Evolutionary conservation across 768 basidiomycete species (phyloP).

Genomic region (Hirschioporus abietinus): DNA sequence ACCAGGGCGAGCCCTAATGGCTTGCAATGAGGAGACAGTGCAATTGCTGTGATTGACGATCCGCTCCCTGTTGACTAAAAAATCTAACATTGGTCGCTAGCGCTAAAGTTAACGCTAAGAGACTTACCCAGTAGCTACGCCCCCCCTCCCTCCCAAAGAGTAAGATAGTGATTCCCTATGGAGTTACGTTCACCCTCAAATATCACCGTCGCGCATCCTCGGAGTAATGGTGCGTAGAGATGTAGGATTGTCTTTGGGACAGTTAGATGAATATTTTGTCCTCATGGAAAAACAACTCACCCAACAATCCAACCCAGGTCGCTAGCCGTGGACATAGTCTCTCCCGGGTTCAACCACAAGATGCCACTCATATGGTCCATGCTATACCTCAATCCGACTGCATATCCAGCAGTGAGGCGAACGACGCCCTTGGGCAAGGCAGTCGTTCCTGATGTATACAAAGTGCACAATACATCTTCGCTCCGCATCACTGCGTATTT

Average conservation of each 20-base stretch:
- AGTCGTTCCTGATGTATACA: constrained; percentile 3
- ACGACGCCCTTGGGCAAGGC: constrained; percentile 1
- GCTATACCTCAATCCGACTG: neutral
- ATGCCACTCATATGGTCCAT: neutral
- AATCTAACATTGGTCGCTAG: neutral
- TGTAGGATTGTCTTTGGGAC: neutral
- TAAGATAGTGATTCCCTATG: too few relatives aligned
- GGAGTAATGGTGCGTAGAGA: constrained; percentile 4
- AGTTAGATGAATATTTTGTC: neutral
- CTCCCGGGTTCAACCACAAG: neutral
- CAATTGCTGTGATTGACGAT: neutral
- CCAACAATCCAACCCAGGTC: constrained; percentile 3
- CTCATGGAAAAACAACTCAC: neutral
- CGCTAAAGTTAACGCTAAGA: neutral
- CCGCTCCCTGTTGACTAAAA: neutral
- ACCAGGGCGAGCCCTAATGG: neutral
- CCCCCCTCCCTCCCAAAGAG: too few relatives aligned
- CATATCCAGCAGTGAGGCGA: neutral
- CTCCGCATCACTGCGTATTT: constrained; percentile 1
- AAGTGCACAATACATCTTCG: neutral
- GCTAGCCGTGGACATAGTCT: constrained; percentile 3
- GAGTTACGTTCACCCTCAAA: constrained; percentile 3
- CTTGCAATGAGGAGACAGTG: neutral
- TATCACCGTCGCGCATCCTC: neutral
- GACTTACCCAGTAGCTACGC: constrained; percentile 3